Conservation (phyloP, 1,139 yeast genomes). For the Petasospora fabianii region DNA sequence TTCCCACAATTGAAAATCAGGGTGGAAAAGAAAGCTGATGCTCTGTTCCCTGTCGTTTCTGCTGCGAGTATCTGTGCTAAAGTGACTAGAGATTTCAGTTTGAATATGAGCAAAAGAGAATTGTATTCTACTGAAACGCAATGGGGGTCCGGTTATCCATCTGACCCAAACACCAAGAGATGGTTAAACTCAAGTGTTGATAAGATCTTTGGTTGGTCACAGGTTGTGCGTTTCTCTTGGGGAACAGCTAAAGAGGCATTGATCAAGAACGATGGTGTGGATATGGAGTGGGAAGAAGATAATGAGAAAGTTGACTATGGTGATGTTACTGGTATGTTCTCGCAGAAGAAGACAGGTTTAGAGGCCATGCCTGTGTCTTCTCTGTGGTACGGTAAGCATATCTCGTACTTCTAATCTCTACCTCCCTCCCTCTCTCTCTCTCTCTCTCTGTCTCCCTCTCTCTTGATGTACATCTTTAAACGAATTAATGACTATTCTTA, state of each 20-base stretch:
- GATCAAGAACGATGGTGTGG: conserved; percentile 46
- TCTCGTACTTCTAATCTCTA: not conserved
- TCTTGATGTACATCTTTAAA: too few relatives aligned
- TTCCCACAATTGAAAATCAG: conserved; percentile 74
- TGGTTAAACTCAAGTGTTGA: conserved; percentile 70
- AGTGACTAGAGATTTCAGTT: conserved; percentile 81
- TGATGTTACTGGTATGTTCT: conserved; percentile 32
- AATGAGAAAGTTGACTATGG: conserved; percentile 28
- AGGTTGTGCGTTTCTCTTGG: conserved; percentile 85
- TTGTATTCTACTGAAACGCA: conserved; percentile 14
- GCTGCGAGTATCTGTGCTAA: conserved; percentile 97
- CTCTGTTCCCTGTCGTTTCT: conserved; percentile 89
- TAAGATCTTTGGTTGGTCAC: conserved; percentile 83
- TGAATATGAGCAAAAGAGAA: conserved; percentile 30
- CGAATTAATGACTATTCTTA: too few relatives aligned
- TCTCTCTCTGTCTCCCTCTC: too few relatives aligned
- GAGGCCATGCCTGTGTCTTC: conserved; percentile 23
- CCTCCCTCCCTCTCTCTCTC: too few relatives aligned
- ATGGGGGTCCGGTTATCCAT: conserved; percentile 92
- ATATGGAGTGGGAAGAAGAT: conserved; percentile 59
- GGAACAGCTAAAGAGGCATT: conserved; percentile 81
- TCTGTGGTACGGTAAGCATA: conserved; percentile 28
- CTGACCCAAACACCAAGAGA: conserved; percentile 76
- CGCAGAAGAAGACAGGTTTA: conserved; percentile 11
- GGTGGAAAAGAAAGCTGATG: conserved; percentile 95